A percentile compares a stretch with the other conserved stretches of the same genome.
phyloP scores from a whole-genome alignment of 1,284 basidiomycete species.

The Uromyces viciae-fabae region DNA sequence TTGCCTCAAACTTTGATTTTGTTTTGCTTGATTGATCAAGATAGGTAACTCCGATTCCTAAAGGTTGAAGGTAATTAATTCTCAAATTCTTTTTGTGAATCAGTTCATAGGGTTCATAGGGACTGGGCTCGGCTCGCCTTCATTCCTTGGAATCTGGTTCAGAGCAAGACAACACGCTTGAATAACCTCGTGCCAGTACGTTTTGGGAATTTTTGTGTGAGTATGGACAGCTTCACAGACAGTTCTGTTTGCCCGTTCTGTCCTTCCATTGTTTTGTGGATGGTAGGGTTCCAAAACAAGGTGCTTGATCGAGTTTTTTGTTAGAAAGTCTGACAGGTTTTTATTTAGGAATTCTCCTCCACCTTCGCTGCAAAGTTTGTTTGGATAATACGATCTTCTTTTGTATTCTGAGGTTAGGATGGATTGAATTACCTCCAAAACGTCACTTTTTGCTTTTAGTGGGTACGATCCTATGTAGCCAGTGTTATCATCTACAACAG shows the following conservation, averaged over 20 bases:
- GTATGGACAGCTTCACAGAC: not conserved
- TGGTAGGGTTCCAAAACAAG: not conserved
- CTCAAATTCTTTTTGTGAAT: not conserved
- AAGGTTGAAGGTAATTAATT: not conserved
- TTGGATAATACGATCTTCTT: not conserved
- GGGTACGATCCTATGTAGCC: not conserved
- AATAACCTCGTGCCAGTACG: no score
- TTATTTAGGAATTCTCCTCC: constrained; percentile 5
- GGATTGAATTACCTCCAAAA: not conserved
- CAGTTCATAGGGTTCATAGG: not conserved
- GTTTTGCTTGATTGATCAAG: no score
- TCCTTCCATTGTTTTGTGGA: not conserved
- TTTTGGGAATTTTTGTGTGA: no score
- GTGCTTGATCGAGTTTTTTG: not conserved
- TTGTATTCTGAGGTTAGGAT: not conserved
- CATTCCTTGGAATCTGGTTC: not conserved
- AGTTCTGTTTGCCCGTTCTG: not conserved
- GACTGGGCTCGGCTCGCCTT: no score
- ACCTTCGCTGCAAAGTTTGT: not conserved
- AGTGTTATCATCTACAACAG: not conserved
- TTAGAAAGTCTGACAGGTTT: not conserved
- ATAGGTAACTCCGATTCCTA: not conserved
- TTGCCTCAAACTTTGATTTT: no score
- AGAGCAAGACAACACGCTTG: not conserved
- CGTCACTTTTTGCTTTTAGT: not conserved